phyloP scores from a whole-genome alignment of 2,329 filamentous ascomycete species.

The Neonectria ditissima region DNA sequence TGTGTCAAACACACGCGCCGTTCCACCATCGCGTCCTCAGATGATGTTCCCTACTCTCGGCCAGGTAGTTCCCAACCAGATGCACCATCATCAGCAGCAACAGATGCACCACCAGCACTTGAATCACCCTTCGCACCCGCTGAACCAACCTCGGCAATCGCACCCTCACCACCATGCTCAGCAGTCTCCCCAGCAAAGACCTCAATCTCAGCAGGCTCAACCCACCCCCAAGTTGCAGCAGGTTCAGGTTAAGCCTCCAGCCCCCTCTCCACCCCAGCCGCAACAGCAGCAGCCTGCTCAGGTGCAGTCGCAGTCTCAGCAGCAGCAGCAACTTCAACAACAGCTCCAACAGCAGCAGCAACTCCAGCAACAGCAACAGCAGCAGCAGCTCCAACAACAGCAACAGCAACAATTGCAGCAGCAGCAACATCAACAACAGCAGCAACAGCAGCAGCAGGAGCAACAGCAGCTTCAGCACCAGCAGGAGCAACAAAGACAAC shows the following conservation, averaged over 20 bases:
- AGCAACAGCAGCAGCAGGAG: slow-evolving; percentile 47
- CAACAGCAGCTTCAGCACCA: slow-evolving; percentile 47
- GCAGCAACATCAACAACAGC: slow-evolving; percentile 44
- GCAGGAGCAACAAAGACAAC: slow-evolving; percentile 45
- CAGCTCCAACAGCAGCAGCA: slow-evolving; percentile 45
- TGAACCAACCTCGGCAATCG: slow-evolving; percentile 43
- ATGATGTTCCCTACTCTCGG: slow-evolving; percentile 54
- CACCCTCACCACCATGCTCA: slow-evolving; percentile 46
- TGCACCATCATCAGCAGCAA: slow-evolving; percentile 57
- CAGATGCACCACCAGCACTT: slow-evolving; percentile 50
- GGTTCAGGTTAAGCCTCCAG: slow-evolving; percentile 48
- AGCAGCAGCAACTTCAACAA: slow-evolving; percentile 40
- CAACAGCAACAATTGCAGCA: slow-evolving; percentile 49
- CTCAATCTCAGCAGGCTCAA: slow-evolving; percentile 53
- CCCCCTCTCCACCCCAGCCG: slow-evolving; percentile 48
- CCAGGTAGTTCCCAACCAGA: slow-evolving; percentile 57
- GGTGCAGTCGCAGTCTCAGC: slow-evolving; percentile 35
- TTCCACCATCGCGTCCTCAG: slow-evolving; percentile 57
- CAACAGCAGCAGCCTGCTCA: slow-evolving; percentile 45
- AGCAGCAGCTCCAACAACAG: slow-evolving; percentile 48
- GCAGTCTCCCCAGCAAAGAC: slow-evolving; percentile 49
- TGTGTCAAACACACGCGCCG: slow-evolving; percentile 58
- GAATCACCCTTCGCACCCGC: slow-evolving; percentile 44
- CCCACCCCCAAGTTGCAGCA: slow-evolving; percentile 48
- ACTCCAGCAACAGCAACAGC: slow-evolving; percentile 44